These are phyloP conservation scores for Cutaneotrichosporon dermatis DNA, from an alignment of 1,284 basidiomycete genomes.

Conservation along the genomic window DNA sequence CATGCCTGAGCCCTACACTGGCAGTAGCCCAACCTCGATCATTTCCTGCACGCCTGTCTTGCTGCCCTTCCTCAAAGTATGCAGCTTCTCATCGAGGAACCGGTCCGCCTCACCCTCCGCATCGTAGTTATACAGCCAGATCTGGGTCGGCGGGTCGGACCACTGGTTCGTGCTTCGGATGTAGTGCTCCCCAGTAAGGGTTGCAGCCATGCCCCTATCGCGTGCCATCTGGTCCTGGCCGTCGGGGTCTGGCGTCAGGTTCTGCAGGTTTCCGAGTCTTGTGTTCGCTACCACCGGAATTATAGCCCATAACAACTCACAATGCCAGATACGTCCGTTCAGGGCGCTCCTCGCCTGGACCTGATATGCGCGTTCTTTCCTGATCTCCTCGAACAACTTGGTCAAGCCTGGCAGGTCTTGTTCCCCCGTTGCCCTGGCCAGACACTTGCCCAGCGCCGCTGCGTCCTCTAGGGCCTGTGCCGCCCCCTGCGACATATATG, in stretches of 20 bases:
- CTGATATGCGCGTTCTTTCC: conserved; percentile 10
- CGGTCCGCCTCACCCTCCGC: conserved; percentile 8
- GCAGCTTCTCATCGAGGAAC: conserved; percentile 1
- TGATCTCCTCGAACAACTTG: conserved; percentile 4
- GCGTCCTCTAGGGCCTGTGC: conserved; percentile 19
- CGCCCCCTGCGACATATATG: conserved; percentile 20
- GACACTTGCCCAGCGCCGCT: conserved; percentile 14
- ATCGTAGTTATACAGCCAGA: conserved; percentile 17
- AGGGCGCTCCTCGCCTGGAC: conserved; percentile 15
- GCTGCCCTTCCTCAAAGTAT: neutral
- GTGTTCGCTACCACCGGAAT: too few species aligned
- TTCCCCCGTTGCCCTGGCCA: neutral
- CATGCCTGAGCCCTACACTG: too few species aligned
- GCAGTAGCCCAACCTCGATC: neutral
- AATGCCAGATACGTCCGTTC: conserved; percentile 18
- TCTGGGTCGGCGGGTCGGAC: conserved; percentile 16
- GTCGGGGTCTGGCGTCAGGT: conserved; percentile 8
- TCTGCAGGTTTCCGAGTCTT: too few species aligned
- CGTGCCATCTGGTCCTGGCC: conserved; percentile 8
- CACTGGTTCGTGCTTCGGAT: conserved; percentile 19
- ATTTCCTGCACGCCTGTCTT: conserved; percentile 3
- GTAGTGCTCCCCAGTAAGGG: conserved; percentile 10
- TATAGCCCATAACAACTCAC: neutral
- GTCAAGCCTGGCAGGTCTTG: neutral
- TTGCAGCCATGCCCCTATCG: conserved; percentile 15